phyloP scores from a whole-genome alignment of 2,329 filamentous ascomycete species.

The Phyllosticta capitalensis region DNA sequence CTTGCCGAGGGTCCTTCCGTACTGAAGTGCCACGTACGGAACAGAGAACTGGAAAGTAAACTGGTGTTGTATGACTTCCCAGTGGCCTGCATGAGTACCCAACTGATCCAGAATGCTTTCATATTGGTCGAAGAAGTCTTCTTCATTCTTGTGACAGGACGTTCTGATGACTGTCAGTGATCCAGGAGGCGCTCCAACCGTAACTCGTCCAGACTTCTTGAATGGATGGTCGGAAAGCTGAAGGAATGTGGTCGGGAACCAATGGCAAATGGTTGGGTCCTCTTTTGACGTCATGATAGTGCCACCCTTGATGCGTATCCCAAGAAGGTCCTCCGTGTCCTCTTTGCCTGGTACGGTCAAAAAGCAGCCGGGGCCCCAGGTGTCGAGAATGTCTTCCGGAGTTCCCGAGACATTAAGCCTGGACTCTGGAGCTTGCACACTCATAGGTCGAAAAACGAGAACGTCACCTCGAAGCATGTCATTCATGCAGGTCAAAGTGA shows the following conservation, averaged over 20 bases:
- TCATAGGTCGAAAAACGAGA: not conserved
- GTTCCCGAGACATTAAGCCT: not conserved
- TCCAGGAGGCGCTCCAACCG: not conserved
- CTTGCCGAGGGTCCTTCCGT: not conserved
- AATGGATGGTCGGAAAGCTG: not conserved
- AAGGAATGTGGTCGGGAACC: not conserved
- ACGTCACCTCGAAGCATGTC: slow-evolving; percentile 5
- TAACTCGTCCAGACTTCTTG: not conserved
- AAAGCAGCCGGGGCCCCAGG: not conserved
- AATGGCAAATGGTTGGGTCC: not conserved
- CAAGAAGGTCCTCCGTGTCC: not conserved
- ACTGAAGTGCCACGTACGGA: not conserved
- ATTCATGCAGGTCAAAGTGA: slow-evolving; percentile 6
- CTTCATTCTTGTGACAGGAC: not conserved
- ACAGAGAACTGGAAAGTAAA: slow-evolving; percentile 9
- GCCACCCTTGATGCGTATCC: not conserved
- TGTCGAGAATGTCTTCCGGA: not conserved
- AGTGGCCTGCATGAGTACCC: not conserved
- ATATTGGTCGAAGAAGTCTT: not conserved
- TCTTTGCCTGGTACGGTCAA: not conserved
- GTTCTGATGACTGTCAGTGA: not conserved
- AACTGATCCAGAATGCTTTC: not conserved
- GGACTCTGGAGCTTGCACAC: not conserved
- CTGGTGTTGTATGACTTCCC: slow-evolving; percentile 5
- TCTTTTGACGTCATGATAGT: not conserved